Conservation (phyloP, 768 basidiomycete species). For the Rhizopogon vesiculosus region DNA sequence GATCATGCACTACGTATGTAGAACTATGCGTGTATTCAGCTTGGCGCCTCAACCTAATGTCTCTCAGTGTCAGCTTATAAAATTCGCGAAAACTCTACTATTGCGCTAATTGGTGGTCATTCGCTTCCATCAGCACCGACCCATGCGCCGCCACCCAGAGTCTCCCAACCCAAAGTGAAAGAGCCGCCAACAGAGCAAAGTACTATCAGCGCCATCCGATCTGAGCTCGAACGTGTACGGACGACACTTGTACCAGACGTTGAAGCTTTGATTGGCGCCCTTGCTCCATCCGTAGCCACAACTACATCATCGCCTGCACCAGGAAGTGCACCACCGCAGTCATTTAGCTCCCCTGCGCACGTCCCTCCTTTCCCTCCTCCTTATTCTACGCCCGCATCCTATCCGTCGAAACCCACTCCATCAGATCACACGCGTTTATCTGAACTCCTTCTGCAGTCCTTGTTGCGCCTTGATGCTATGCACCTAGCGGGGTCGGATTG, state of each 20-base stretch:
- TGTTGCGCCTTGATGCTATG: conserved; percentile 84
- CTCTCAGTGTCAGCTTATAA: conserved; percentile 67
- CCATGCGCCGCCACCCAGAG: conserved; percentile 17
- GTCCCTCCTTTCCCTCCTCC: background rate
- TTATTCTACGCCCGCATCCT: background rate
- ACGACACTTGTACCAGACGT: conserved; percentile 51
- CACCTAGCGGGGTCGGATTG: conserved; percentile 62
- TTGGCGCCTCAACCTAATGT: background rate
- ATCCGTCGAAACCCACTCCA: conserved; percentile 9
- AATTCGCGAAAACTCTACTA: conserved; percentile 60
- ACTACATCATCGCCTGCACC: conserved; percentile 9
- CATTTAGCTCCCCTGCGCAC: conserved; percentile 5
- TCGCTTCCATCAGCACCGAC: conserved; percentile 16
- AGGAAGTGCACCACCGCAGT: background rate
- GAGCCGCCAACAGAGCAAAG: conserved; percentile 34
- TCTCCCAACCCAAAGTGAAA: conserved; percentile 17
- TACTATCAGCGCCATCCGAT: conserved; percentile 29
- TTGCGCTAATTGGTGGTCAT: conserved; percentile 63
- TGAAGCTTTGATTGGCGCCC: conserved; percentile 44
- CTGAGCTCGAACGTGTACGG: conserved; percentile 46
- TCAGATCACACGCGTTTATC: conserved; percentile 56
- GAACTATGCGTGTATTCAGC: conserved; percentile 1
- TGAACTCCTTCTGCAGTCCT: conserved; percentile 82
- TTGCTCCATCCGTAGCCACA: conserved; percentile 9
- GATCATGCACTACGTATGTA: conserved; percentile 59